These are phyloP conservation scores for Lactuca saligna DNA, from an alignment of 129 eudicot genomes.

Conservation along the genomic window DNA sequence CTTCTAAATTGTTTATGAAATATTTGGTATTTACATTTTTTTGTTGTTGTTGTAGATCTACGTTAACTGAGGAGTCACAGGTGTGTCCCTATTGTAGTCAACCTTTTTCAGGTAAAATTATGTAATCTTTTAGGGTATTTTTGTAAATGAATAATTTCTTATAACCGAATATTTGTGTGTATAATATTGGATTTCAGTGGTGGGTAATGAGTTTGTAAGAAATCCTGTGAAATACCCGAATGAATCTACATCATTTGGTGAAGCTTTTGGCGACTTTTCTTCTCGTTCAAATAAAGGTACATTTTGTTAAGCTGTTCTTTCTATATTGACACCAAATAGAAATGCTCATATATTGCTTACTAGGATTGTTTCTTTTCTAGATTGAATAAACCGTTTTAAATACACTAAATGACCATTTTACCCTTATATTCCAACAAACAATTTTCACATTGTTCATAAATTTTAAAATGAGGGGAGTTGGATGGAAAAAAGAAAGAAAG, in stretches of 20 bases:
- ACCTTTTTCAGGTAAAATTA: constrained; percentile 77
- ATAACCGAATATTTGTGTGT: constrained; percentile 2
- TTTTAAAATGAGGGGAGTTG: neutral
- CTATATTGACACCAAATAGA: neutral
- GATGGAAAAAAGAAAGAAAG: neutral
- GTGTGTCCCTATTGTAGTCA: constrained; percentile 80
- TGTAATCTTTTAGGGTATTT: constrained; percentile 3
- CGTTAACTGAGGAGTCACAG: constrained; percentile 63
- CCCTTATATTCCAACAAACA: no score
- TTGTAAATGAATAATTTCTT: neutral
- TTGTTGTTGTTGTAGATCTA: constrained; percentile 51
- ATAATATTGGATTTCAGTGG: constrained; percentile 48
- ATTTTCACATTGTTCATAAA: neutral
- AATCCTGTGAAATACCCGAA: constrained; percentile 60
- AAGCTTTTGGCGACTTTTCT: constrained; percentile 51
- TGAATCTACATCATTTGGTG: constrained; percentile 51
- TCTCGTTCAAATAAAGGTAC: constrained; percentile 67
- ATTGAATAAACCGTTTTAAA: no score
- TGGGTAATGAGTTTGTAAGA: constrained; percentile 58
- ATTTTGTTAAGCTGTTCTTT: neutral
- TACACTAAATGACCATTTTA: no score
- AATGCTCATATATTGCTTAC: neutral
- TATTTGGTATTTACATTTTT: neutral
- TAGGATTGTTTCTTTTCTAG: neutral
- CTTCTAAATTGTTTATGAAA: constrained; percentile 1